Conservation (phyloP, 2,329 filamentous ascomycete species). For the Hymenoscyphus occultus region DNA sequence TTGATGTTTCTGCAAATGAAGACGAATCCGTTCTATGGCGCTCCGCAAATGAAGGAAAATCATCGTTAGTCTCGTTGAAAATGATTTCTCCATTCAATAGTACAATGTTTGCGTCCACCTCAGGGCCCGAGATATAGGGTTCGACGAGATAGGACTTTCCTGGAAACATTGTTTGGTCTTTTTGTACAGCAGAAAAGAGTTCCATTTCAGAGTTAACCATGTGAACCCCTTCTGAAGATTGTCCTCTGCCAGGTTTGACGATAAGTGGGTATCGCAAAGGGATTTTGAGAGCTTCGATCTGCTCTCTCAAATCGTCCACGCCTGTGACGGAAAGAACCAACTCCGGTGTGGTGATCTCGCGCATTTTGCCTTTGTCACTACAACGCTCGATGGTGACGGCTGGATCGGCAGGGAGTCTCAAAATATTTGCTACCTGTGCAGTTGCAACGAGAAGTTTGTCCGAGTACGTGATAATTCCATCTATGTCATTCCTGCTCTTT, state of each 20-base stretch:
- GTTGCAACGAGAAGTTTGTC: neutral
- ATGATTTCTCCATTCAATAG: conserved; percentile 11
- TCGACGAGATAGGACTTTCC: conserved; percentile 5
- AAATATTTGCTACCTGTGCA: neutral
- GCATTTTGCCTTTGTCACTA: neutral
- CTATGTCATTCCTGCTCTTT: neutral
- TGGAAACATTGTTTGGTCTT: too few relatives aligned
- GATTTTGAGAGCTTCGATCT: neutral
- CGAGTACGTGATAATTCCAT: neutral
- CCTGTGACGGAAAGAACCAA: neutral
- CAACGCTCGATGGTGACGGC: neutral
- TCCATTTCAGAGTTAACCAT: neutral
- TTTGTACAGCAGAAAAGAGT: neutral
- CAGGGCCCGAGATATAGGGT: conserved; percentile 12
- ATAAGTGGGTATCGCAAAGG: neutral
- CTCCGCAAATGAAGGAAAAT: conserved; percentile 13
- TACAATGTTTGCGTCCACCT: conserved; percentile 16
- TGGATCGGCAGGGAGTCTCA: neutral
- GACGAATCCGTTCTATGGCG: neutral
- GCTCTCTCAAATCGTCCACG: neutral
- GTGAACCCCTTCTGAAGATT: neutral
- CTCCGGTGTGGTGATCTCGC: neutral
- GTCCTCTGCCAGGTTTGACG: neutral
- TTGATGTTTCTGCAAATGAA: conserved; percentile 21
- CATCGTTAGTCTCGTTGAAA: conserved; percentile 13